Conservation (phyloP, 1,284 basidiomycete species). For the Papiliotrema fonsecae region DNA sequence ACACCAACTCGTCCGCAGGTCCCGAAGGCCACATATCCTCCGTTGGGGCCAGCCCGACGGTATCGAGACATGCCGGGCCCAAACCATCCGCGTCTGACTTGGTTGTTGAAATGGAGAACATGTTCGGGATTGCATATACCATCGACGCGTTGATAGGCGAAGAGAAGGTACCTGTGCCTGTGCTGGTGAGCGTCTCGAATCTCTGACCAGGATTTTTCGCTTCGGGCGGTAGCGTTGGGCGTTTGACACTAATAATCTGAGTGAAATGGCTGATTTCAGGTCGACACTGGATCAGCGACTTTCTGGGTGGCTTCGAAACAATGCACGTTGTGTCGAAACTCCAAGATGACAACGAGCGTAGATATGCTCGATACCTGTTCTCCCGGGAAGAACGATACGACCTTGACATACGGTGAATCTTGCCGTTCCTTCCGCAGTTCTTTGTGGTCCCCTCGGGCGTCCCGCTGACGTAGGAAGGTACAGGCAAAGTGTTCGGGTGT, state of each 20-base stretch:
- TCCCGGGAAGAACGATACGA: background rate
- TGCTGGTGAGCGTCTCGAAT: conserved; percentile 8
- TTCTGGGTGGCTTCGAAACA: conserved; percentile 2
- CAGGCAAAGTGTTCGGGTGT: background rate
- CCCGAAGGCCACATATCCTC: background rate
- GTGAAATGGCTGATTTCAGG: background rate
- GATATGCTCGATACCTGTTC: conserved; percentile 1
- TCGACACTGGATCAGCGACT: conserved; percentile 3
- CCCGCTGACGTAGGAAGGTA: background rate
- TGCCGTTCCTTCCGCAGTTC: background rate
- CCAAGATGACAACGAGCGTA: background rate
- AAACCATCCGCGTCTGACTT: background rate
- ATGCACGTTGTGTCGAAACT: background rate
- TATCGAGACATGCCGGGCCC: background rate
- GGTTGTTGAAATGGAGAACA: background rate
- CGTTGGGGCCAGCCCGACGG: background rate
- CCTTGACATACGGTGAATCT: background rate
- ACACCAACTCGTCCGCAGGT: background rate
- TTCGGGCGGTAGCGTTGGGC: background rate
- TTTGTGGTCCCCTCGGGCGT: background rate
- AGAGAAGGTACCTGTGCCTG: background rate
- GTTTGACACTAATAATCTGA: background rate
- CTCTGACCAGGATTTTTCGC: too few species aligned
- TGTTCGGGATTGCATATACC: conserved; percentile 3
- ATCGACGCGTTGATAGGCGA: conserved; percentile 1